Conservation (phyloP, 176 grass and related monocot species). For the Triticum dicoccoides region DNA sequence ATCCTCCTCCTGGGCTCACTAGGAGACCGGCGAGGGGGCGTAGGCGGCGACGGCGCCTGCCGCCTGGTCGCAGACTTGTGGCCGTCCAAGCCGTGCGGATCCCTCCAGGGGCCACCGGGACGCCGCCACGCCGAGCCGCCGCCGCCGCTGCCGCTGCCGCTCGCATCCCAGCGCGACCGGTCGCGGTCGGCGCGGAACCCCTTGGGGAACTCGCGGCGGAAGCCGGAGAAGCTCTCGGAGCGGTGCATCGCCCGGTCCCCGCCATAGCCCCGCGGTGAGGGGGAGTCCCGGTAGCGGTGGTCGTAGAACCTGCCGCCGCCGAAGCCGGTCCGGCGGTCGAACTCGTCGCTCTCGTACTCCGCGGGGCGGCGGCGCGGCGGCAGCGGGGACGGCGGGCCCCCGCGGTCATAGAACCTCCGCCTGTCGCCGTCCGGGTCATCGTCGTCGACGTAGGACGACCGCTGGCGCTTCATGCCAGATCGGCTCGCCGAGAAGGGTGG, state of each 20-base stretch:
- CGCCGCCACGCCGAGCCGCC: constrained; percentile 54
- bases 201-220: constrained; percentile 81
- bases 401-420: constrained; percentile 48
- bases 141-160: not conserved
- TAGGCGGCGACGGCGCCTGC: constrained; percentile 29
- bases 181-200: constrained; percentile 88
- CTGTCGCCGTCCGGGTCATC: constrained; percentile 60
- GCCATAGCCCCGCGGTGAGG: constrained; percentile 50
- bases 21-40: constrained; percentile 34
- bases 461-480: constrained; percentile 74
- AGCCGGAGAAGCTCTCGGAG: constrained; percentile 78
- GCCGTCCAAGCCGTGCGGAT: constrained; percentile 29
- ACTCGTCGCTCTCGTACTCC: constrained; percentile 46
- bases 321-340: constrained; percentile 55
- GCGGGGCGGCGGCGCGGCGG: constrained; percentile 26
- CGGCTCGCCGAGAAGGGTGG: not conserved
- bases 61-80: constrained; percentile 24
- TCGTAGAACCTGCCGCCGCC: constrained; percentile 43
- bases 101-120: constrained; percentile 36
- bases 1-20: constrained; percentile 39
- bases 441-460: constrained; percentile 49
- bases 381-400: constrained; percentile 7
- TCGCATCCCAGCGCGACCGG: constrained; percentile 51
- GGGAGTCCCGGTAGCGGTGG: constrained; percentile 48
- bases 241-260: constrained; percentile 49